Evolutionary conservation across 1,284 basidiomycete species (phyloP), one percentile per base, ranked within the genome.

Genomic region (Trametes polyzona): DNA sequence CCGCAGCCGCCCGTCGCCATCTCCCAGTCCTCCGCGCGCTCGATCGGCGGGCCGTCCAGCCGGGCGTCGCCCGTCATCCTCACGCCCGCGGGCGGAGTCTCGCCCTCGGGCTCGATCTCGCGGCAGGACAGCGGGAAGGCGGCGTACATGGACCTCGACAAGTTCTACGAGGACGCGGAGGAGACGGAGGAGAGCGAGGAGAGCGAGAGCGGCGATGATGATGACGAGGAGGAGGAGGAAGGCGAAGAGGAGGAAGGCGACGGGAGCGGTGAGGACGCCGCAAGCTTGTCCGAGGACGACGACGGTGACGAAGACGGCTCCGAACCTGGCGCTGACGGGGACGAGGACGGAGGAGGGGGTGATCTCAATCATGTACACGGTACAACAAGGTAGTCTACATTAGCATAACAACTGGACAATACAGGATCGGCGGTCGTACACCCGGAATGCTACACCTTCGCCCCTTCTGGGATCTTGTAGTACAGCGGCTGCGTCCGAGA

Each of bases 61-160:
- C 60, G 55, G 24, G 63, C 67, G 9, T 69, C 77, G 2, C 75
- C 83, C 6, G 72, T 84, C 36, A 74, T 87, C 11, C 73, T 88
- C 47, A 83, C 83, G 1, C 83, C 86, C 7, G 74, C 76, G 12
- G 59, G 73, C 10, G 71, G 71, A 24, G 75, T 78, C 2, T 80
- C 83, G 1, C 78, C 79, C 10, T 63, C 71, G 10, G 74, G 75
- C 19, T 71, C 71, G 40, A 73, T 74, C 43, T 67, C 66, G 30
- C 71, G 71, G 17, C 73, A 71, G 53, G 78, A 74, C 54, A 71
- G 70, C 26, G 62, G 69, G 9, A 82, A 78, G 62, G 77, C 74
- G 11, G 66, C 74, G 21, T 88, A 78, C 76, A 81, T 72, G 52
- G 81, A 92, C 69, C 71, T 92, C 58, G 87, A 91, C 66, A 77